Evolutionary conservation across 2,329 filamentous ascomycete species (phyloP), one percentile per base, ranked within the genome.

Genomic region (Hysterium pulicare): DNA sequence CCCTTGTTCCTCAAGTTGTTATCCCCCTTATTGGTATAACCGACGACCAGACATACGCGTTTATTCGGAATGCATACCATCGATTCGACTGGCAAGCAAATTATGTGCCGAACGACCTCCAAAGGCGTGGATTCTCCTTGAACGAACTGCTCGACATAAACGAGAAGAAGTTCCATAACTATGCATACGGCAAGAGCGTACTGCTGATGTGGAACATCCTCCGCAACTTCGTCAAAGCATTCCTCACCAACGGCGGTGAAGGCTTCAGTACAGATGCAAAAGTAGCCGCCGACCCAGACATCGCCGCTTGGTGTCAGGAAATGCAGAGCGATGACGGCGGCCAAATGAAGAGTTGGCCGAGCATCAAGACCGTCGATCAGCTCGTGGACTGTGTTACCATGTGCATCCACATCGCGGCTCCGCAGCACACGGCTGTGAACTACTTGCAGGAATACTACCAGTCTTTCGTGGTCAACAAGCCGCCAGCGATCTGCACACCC

Each of bases 401-500:
- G 74, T 73, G 71, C 57, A 76, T 77, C 45, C 73, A 77, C 55
- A 71, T 75, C 36, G 74, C 74, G 5, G 64, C 71, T 2, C 72
- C 75, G 0, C 71, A 72, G 47, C 73, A 77, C 55, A 75, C 66
- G 3, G 68, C 74, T 5, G 67, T 77, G 47, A 77, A 77, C 55
- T 77, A 77, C 50, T 61, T 76, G 0, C 74, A 77, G 47, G 68
- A 71, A 46, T 77, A 73, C 55, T 77, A 77, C 58, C 67, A 73
- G 46, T 42, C 64, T 15, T 76, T 76, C 48, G 72, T 77, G 4
- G 49, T 67, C 33, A 68, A 70, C 38, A 74, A 74, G 50, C 71
- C 72, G 0, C 59, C 69, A 0, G 58, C 59, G 19, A 57, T 74
- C 2, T 71, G 64, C 50, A 41, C 45, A 3, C 47, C 62, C 1